Percentiles rank a stretch among this genome's conserved stretches.
phyloP scores from a whole-genome alignment of 1,284 basidiomycete genomes.

The Trichosporon asahii region DNA sequence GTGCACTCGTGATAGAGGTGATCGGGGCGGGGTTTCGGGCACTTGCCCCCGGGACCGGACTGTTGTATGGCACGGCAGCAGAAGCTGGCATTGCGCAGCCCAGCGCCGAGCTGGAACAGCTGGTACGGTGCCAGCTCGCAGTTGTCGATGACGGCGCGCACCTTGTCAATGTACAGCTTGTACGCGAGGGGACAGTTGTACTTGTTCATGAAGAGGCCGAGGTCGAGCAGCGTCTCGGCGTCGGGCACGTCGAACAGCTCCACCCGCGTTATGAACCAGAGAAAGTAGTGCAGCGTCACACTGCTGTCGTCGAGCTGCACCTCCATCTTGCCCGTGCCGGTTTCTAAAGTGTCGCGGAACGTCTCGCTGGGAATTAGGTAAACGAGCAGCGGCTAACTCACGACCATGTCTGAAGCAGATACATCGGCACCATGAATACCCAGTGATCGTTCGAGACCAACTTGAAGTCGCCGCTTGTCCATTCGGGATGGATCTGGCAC shows the following conservation, averaged over 20 bases:
- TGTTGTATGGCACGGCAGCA: constrained; percentile 6
- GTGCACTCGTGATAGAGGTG: constrained; percentile 8
- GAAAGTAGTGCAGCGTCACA: constrained; percentile 2
- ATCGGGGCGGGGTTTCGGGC: constrained; percentile 1
- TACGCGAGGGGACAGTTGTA: constrained; percentile 4
- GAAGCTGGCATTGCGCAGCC: constrained; percentile 4
- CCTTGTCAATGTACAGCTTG: constrained; percentile 8
- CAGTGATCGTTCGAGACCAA: constrained; percentile 3
- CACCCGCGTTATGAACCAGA: background rate
- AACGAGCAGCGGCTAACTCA: background rate
- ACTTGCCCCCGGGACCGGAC: background rate
- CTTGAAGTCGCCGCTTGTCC: constrained; percentile 2
- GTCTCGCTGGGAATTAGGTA: background rate
- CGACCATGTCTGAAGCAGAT: constrained; percentile 4
- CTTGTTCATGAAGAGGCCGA: constrained; percentile 8
- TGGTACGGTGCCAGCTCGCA: constrained; percentile 3
- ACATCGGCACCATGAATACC: constrained; percentile 4
- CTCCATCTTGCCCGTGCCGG: constrained; percentile 3
- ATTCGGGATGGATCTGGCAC: constrained; percentile 1
- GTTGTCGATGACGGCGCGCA: constrained; percentile 4
- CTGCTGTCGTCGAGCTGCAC: constrained; percentile 1
- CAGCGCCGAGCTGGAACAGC: constrained; percentile 5
- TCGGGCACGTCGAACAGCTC: constrained; percentile 5
- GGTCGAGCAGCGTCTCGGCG: constrained; percentile 3
- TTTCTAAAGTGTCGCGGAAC: background rate